These are phyloP conservation scores for Bruguiera gymnorhiza DNA, from an alignment of 345 rosid species.

Conservation along the genomic window DNA sequence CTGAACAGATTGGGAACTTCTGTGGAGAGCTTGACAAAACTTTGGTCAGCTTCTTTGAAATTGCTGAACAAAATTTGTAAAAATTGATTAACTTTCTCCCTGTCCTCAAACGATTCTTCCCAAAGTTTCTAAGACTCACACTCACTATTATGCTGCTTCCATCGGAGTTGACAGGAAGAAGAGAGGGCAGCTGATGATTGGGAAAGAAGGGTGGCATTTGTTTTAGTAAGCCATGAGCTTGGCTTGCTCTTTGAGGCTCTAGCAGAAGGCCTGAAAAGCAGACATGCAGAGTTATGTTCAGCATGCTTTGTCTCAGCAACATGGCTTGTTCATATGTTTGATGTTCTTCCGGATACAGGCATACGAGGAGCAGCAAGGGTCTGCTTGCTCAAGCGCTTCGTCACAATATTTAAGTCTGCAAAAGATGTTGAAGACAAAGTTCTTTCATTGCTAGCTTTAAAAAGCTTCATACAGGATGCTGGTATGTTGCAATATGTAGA, in stretches of 20 bases:
- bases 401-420: conserved; percentile 48
- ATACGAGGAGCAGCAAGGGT: conserved; percentile 58
- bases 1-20: conserved; percentile 35
- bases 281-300: conserved; percentile 38
- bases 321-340: conserved; percentile 61
- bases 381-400: conserved; percentile 56
- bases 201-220: conserved; percentile 61
- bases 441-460: conserved; percentile 61
- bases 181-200: conserved; percentile 61
- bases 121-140: not conserved
- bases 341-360: conserved; percentile 59
- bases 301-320: conserved; percentile 55
- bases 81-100: not conserved
- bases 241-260: conserved; percentile 67
- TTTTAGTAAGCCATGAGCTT: conserved; percentile 59
- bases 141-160: not conserved
- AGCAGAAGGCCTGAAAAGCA: conserved; percentile 61
- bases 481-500: conserved; percentile 31
- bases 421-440: conserved; percentile 51
- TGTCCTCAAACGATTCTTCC: not conserved
- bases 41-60: conserved; percentile 34
- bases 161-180: conserved; percentile 40
- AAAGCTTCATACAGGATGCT: conserved; percentile 52
- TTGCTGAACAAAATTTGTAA: not conserved
- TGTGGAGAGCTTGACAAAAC: conserved; percentile 42